Percentiles rank a stretch among this genome's conserved stretches.
Conservation (phyloP, 768 basidiomycete genomes). For the Nevesoporus exiguus region DNA sequence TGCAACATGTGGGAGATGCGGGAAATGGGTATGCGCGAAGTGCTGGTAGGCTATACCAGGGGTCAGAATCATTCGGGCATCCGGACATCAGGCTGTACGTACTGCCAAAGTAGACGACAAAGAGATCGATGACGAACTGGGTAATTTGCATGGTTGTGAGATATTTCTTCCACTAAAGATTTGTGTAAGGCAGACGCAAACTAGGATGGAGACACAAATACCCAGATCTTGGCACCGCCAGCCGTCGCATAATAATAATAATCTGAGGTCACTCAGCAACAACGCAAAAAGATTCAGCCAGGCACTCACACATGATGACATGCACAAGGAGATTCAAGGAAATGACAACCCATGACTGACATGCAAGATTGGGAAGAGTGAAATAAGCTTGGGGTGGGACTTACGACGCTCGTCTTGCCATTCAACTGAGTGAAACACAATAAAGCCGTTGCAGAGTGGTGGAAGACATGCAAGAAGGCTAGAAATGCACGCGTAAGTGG, state of each 20-base stretch:
- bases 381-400: slow-evolving; percentile 28
- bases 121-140: slow-evolving; percentile 92
- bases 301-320: slow-evolving; percentile 92
- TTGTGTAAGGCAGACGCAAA: background rate
- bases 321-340: slow-evolving; percentile 87
- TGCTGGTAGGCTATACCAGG: slow-evolving; percentile 66
- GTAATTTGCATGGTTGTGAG: slow-evolving; percentile 94
- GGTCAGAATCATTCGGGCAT: slow-evolving; percentile 7
- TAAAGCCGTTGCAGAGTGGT: slow-evolving; percentile 96
- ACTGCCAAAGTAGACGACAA: slow-evolving; percentile 94
- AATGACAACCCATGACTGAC: slow-evolving; percentile 96
- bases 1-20: slow-evolving; percentile 61
- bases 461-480: slow-evolving; percentile 99
- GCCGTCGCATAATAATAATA: slow-evolving; percentile 99
- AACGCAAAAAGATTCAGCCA: background rate
- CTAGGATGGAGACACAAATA: slow-evolving; percentile 35
- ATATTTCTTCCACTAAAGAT: slow-evolving; percentile 93
- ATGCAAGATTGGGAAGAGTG: slow-evolving; percentile 1
- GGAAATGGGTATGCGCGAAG: slow-evolving; percentile 64
- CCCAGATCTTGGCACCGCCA: slow-evolving; percentile 96
- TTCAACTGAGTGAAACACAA: slow-evolving; percentile 94
- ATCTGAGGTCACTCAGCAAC: slow-evolving; percentile 46
- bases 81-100: slow-evolving; percentile 34
- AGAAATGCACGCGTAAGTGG: slow-evolving; percentile 3
- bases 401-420: slow-evolving; percentile 88